Evolutionary conservation across 2,329 filamentous ascomycete genomes (phyloP).

Genomic region (Septoria petroselini): DNA sequence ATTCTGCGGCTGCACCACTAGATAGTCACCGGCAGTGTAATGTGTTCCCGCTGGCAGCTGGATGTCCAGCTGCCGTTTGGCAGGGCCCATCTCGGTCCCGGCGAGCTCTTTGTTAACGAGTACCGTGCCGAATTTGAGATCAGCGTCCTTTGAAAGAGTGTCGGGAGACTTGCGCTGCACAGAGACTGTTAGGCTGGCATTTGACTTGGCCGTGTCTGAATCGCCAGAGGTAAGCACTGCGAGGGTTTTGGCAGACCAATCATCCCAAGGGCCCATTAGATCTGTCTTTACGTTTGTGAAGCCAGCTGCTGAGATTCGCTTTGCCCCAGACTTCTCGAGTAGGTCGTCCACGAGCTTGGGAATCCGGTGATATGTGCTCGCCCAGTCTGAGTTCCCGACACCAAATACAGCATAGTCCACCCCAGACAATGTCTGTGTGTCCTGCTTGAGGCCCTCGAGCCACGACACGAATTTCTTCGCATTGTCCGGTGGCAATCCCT

Average conservation of each 20-base stretch:
- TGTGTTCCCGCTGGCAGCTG: conserved; percentile 47
- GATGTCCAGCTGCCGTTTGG: conserved; percentile 55
- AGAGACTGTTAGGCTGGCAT: conserved; percentile 5
- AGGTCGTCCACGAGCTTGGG: conserved; percentile 39
- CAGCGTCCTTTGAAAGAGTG: conserved; percentile 1
- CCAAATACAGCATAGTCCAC: conserved; percentile 44
- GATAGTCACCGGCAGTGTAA: conserved; percentile 59
- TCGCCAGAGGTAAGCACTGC: conserved; percentile 6
- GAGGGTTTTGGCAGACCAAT: conserved; percentile 32
- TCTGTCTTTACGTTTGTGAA: conserved; percentile 40
- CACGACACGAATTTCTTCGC: conserved; percentile 44
- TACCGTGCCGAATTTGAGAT: conserved; percentile 46
- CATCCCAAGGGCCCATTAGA: conserved; percentile 44
- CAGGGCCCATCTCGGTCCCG: conserved; percentile 48
- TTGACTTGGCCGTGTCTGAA: not conserved
- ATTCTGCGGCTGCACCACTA: conserved; percentile 43
- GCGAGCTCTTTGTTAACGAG: conserved; percentile 54
- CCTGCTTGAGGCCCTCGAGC: conserved; percentile 28
- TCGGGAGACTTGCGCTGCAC: conserved; percentile 1
- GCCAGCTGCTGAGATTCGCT: conserved; percentile 34
- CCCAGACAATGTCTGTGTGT: conserved; percentile 30
- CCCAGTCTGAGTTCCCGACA: conserved; percentile 45
- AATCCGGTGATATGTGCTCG: conserved; percentile 43
- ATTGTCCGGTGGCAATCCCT: conserved; percentile 46
- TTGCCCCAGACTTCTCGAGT: conserved; percentile 36